These are phyloP conservation scores for Mrakia hoshinonis DNA, from an alignment of 768 basidiomycete species.

Conservation along the genomic window DNA sequence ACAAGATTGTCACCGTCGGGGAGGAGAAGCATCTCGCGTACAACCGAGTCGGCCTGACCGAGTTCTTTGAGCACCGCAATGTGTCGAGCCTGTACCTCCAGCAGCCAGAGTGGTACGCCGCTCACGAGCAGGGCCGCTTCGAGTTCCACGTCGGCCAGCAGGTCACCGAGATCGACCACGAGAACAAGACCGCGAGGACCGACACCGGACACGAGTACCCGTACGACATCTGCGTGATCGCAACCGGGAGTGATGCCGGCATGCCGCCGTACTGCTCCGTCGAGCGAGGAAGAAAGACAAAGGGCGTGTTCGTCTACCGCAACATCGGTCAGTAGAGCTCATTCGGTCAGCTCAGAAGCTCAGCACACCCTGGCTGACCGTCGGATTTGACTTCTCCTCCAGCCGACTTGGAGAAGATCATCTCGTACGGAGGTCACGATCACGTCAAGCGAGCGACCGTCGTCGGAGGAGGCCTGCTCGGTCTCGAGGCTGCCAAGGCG, in stretches of 20 bases:
- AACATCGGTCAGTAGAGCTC: constrained; percentile 45
- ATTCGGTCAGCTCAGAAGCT: no score
- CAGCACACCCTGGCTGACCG: neutral
- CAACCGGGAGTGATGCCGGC: constrained; percentile 60
- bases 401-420: constrained; percentile 56
- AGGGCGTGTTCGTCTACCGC: constrained; percentile 63
- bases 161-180: constrained; percentile 35
- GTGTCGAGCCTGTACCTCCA: neutral
- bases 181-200: constrained; percentile 46
- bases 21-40: constrained; percentile 45
- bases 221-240: constrained; percentile 60
- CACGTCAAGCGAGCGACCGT: constrained; percentile 45
- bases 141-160: constrained; percentile 38
- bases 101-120: constrained; percentile 45
- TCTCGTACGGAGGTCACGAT: constrained; percentile 43
- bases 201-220: constrained; percentile 45
- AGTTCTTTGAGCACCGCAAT: constrained; percentile 21
- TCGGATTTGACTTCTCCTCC: no score
- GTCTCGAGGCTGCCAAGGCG: constrained; percentile 67
- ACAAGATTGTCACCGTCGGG: constrained; percentile 50
- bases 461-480: constrained; percentile 63
- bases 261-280: constrained; percentile 54
- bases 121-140: constrained; percentile 54
- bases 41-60: constrained; percentile 34
- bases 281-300: constrained; percentile 42